Base-by-base conservation (phyloP, 805 yeast species). In the Saturnispora ahearnii region DNA sequence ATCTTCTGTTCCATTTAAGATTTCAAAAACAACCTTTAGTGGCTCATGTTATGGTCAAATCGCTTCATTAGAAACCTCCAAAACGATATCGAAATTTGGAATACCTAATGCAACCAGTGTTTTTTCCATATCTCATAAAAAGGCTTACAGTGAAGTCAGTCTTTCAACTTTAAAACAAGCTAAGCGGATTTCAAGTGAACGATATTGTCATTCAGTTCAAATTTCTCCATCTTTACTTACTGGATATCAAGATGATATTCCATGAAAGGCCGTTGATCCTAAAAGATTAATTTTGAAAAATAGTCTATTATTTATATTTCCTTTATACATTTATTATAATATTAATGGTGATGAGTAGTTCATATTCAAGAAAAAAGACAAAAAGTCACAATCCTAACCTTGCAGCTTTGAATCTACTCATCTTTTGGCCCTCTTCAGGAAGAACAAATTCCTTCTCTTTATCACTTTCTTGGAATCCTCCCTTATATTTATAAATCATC, bases 351-450 rank as follows among this genome's bases (percentile, higher is more conserved):
- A n/a, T 18, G 18, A 18, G 18, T 18, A 18, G 2, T 18, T 18
- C 18, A 18, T 7, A 10, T 36, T 36, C 5, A 36, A 15, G 10
- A 18, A 36, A 10, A 36, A 22, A 3, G 10, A 36, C 1, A 18
- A 36, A 1, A 18, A 18, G 21, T 33, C 26, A 45, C 12, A 58
- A 48, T 37, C 63, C 68, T 21, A 65, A 50, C 31, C 66, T 58
- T 5, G 86, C 83, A 10, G 86, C 78, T 58, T 72, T 84, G 63
- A 87, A 87, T 46, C 88, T 69, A 59, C 95, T 85, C 1, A 77
- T 67, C 52, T 72, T 80, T 18, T 49, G 46, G 7, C 76, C 61
- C 0, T 81, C 80, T 56, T 84, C 88, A 6, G 84, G 67, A 0
- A 87, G 88, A 58, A 84, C 95, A 18, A 78, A 57, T 50, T 80